Evolutionary conservation across 1,284 basidiomycete species (phyloP), one percentile per base, ranked within the genome.

Genomic region (Microbotryum saponariae): DNA sequence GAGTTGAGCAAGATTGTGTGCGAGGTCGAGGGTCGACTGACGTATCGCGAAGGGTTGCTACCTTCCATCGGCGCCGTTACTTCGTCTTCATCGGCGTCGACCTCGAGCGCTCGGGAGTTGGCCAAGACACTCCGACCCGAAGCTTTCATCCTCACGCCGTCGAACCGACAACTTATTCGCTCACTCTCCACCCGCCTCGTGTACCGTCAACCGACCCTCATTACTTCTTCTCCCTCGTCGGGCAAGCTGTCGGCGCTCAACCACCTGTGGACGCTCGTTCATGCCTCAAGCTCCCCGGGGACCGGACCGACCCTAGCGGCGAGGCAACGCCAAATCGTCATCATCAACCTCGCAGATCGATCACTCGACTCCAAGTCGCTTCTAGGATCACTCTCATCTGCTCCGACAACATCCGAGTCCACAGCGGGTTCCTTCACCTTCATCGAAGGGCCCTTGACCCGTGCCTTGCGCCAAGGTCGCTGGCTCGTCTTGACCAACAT

Each of bases 401-500:
- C 93, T 0, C 80, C 88, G 0, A 86, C 83, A 1, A 82, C 84
- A 47, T 44, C 44, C 20, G 60, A 59, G 16, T 21, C 58, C 20
- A 44, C 60, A 14, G 87, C 91, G 0, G 96, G 96, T 12, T 85
- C 85, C 0, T 99, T 98, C 70, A 90, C 94, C 72, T 98, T 93
- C 88, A 89, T 89, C 74, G 93, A 98, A 70, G 96, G 96, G 14
- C 88, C 93, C 0, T 80, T 99, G 51, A 86, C 94, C 7, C 87
- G 89, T 52, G 89, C 94, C 0, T 87, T 98, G 79, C 82, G 85
- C 49, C 85, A 89, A 68, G 96, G 96, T 16, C 85, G 86, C 73
- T 98, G 96, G 94, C 80, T 98, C 3, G 85, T 98, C 3, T 82
- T 98, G 51, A 87, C 96, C 73, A 91, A 97, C 72, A 85, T 98